Evolutionary conservation across 73 alveolate species (phyloP), one percentile per base, ranked within the genome.

Genomic region (Paramecium biaurelia): DNA sequence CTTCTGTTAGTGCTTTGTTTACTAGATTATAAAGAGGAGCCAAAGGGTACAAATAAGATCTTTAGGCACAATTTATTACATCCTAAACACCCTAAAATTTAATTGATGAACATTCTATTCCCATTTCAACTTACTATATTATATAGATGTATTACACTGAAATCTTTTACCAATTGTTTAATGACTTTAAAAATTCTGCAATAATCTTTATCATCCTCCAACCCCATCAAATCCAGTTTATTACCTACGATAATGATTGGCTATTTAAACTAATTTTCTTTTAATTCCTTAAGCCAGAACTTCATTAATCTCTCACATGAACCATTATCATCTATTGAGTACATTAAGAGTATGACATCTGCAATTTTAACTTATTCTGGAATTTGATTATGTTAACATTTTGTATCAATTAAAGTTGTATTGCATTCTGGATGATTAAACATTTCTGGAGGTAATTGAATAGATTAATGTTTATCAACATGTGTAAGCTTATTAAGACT

Each of bases 1-100:
- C n/a, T 26, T 57, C 85, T 15, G 94, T 89, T 6, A 89, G 20
- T 7, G 74, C 10, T 49, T 70, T 89, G 45, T 70, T 38, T 7
- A 70, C 70, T 28, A 89, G 18, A 41, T 30, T 63, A 24, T 89
- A 89, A 10, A 89, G 24, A 21, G 94, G 94, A 38, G 94, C 74
- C 15, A 89, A 30, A 12, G 94, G 94, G 70, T 70, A 89, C 1
- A 70, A 32, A 45, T 70, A 76, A 12, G 94, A 57, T 45, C 94
- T 89, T 35, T 89, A 63, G 24, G 94, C 94, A 43, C 94, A 57
- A 89, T 89, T 70, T 7, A 89, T 89, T 34, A 89, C 94, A 45
- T 89, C 94, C 7, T 57, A 43, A 21, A 89, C 20, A 10, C 92
- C 85, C 57, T 70, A 9, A 6, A 21, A 24, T 5, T 45, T 57